phyloP scores from a whole-genome alignment of 2,329 filamentous ascomycete species.

The Arachnopeziza araneosa region DNA sequence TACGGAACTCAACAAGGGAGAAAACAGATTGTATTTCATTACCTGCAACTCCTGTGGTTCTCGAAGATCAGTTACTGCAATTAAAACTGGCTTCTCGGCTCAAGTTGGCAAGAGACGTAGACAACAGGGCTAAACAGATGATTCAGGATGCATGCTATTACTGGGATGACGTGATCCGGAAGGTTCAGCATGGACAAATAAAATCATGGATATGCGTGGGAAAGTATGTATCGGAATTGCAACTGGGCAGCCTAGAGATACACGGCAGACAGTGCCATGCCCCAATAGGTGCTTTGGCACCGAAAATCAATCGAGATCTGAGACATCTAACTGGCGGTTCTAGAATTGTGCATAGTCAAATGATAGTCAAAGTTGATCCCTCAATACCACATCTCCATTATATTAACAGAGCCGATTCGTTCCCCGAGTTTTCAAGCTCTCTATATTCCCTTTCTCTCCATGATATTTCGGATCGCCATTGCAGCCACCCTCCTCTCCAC shows the following conservation, averaged over 20 bases:
- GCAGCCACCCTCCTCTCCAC: not conserved
- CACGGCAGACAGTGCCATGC: not conserved
- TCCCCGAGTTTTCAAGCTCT: not conserved
- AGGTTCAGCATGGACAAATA: not conserved
- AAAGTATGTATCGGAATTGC: not conserved
- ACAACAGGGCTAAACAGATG: slow-evolving; percentile 65
- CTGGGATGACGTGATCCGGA: not conserved
- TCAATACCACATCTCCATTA: no score
- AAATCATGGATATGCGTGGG: not conserved
- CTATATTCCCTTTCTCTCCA: not conserved
- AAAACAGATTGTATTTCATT: slow-evolving; percentile 98
- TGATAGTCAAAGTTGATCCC: not conserved
- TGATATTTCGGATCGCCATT: not conserved
- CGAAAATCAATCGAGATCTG: not conserved
- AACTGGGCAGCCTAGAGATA: not conserved
- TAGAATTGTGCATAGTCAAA: not conserved
- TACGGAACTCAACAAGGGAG: slow-evolving; percentile 95
- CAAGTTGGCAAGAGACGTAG: slow-evolving; percentile 98
- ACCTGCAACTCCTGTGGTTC: slow-evolving; percentile 87
- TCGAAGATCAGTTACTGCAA: slow-evolving; percentile 85
- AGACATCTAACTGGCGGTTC: not conserved
- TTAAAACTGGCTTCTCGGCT: slow-evolving; percentile 99
- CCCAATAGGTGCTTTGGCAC: not conserved
- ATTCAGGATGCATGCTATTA: not conserved
- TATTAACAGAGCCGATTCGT: no score